phyloP scores from a whole-genome alignment of 768 basidiomycete genomes.

The Leccinum truebloodii region DNA sequence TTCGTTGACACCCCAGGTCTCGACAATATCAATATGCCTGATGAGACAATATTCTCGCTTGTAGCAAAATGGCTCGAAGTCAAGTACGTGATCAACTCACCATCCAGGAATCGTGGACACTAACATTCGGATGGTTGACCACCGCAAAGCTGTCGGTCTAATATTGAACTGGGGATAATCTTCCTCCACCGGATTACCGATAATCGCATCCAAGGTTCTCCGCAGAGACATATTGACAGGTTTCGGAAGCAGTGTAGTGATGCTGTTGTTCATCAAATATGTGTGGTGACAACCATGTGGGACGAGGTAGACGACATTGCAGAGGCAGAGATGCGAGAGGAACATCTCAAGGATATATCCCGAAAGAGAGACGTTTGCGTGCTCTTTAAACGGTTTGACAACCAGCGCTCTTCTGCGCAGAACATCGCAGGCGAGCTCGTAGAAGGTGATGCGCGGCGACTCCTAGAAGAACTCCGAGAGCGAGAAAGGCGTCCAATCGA shows the following conservation, averaged over 20 bases:
- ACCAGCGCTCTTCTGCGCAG: slow-evolving; percentile 2
- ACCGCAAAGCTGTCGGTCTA: background rate
- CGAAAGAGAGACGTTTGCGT: background rate
- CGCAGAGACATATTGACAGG: background rate
- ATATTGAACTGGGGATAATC: slow-evolving; percentile 1
- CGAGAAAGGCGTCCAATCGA: background rate
- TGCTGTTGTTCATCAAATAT: background rate
- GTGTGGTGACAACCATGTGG: slow-evolving; percentile 14
- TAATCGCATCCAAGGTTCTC: slow-evolving; percentile 3
- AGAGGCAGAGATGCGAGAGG: slow-evolving; percentile 4
- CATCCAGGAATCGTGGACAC: background rate
- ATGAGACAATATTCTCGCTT: background rate
- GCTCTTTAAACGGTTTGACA: slow-evolving; percentile 10
- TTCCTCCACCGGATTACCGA: slow-evolving; percentile 13
- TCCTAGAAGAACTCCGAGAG: slow-evolving; percentile 5
- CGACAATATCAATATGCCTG: background rate
- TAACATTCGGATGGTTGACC: background rate
- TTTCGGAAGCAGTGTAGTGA: slow-evolving; percentile 1
- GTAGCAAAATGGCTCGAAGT: background rate
- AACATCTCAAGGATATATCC: background rate
- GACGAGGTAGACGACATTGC: slow-evolving; percentile 1
- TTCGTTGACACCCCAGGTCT: slow-evolving; percentile 11
- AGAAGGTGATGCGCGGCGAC: background rate
- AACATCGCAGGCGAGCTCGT: slow-evolving; percentile 2
- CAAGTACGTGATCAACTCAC: background rate